A percentile compares a stretch with the other conserved stretches of the same genome.
Conservation (phyloP, 805 yeast species). For the Kodamaea lidongshanica region DNA sequence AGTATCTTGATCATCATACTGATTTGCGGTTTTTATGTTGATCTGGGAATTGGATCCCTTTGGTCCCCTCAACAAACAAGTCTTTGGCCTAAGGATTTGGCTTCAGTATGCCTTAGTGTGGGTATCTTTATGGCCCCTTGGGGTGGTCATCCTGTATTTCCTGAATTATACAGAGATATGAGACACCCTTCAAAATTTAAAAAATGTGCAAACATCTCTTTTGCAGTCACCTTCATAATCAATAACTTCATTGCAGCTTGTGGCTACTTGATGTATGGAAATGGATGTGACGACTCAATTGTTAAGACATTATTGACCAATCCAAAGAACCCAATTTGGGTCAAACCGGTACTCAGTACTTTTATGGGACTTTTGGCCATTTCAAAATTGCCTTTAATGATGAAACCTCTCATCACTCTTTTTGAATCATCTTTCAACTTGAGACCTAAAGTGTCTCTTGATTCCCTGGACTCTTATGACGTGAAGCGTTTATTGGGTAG, state of each 20-base stretch:
- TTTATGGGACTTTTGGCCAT: conserved; percentile 78
- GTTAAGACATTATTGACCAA: conserved; percentile 43
- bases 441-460: conserved; percentile 1
- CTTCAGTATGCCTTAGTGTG: conserved; percentile 52
- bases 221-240: conserved; percentile 51
- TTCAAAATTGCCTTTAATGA: conserved; percentile 77
- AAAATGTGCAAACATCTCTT: conserved; percentile 50
- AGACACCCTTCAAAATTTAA: conserved; percentile 54
- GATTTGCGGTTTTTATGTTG: conserved; percentile 58
- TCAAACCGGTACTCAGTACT: conserved; percentile 48
- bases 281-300: conserved; percentile 43
- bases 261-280: conserved; percentile 60
- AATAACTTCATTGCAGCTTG: conserved; percentile 60
- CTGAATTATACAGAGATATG: conserved; percentile 69
- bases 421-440: conserved; percentile 35
- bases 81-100: conserved; percentile 53
- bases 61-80: conserved; percentile 57
- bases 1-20: conserved; percentile 55
- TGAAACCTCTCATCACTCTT: conserved; percentile 74
- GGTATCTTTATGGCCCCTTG: conserved; percentile 75
- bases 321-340: conserved; percentile 45
- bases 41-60: conserved; percentile 68
- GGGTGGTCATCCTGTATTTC: conserved; percentile 82
- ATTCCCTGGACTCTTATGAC: conserved; percentile 2
- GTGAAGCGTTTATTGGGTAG: conserved; percentile 19